Evolutionary conservation across 108 stramenopile genomes (phyloP), one percentile per base, ranked within the genome.

Genomic region (Chaetoceros tenuissimus): DNA sequence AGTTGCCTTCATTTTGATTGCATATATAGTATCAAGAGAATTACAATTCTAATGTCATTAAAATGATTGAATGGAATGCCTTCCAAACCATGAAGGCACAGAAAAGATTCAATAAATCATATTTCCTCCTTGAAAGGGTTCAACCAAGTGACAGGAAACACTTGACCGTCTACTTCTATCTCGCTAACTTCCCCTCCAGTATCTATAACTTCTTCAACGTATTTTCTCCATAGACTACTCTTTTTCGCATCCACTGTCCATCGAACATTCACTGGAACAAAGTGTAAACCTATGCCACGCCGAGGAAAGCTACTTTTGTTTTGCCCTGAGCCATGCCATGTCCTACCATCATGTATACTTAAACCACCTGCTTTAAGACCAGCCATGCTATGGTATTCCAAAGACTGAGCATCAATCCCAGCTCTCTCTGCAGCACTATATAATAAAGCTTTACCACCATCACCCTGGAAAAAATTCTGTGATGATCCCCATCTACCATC

Each of bases 211-310:
- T 68, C 62, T 3, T 57, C 67, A 34, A 87, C 59, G 51, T 87
- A 82, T 1, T 59, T 26, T 59, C 55, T 80, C 90, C 90, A 92
- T 40, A 88, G 65, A 24, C 63, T 62, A 57, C 87, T 89, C 16
- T 70, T 64, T 19, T 40, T 31, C 17, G 87, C 85, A n/a, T 80
- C 72, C 43, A 57, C 66, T 5, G 79, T 80, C 55, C 85, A 92
- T 23, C 58, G 43, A n/a, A 85, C 85, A 43, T 81, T 64, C 28
- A 64, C 81, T 1, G 80, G 85, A 10, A 88, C 79, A 64, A 79
- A 89, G 55, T 92, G 91, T 30, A 92, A 56, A 1, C 91, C 91
- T 20, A 86, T 46, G 10, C 87, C 90, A 52, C 86, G 74, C 29
- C 91, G 66, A 19, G 85, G 77, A 18, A 43, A 28, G 8, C 3